Evolutionary conservation across 2,329 filamentous ascomycete genomes (phyloP).

Genomic region (Metarhizium robertsii): DNA sequence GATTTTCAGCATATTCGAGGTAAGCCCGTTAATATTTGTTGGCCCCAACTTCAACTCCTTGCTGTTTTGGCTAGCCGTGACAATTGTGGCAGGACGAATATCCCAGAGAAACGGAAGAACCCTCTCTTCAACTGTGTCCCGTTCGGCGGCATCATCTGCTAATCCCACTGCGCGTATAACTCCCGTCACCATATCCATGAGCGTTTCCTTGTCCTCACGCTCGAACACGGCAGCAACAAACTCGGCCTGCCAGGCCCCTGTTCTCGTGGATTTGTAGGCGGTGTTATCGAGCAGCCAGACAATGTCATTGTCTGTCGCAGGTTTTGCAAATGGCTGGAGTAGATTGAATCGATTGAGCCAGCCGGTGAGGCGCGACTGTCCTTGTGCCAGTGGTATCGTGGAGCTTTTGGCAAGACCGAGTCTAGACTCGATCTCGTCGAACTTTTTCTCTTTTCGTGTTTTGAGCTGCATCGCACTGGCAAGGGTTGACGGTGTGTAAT

Average conservation of each 20-base stretch:
- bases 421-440: slow-evolving; percentile 39
- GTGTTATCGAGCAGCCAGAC: slow-evolving; percentile 92
- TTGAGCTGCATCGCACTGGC: slow-evolving; percentile 38
- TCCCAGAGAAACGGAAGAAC: slow-evolving; percentile 72
- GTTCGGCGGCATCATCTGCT: slow-evolving; percentile 47
- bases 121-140: slow-evolving; percentile 53
- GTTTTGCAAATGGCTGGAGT: slow-evolving; percentile 32
- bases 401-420: slow-evolving; percentile 28
- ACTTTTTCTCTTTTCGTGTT: slow-evolving; percentile 38
- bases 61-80: slow-evolving; percentile 52
- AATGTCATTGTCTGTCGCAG: slow-evolving; percentile 55
- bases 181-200: slow-evolving; percentile 59
- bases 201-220: slow-evolving; percentile 55
- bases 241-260: slow-evolving; percentile 64
- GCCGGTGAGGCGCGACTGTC: slow-evolving; percentile 27
- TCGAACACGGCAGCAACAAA: slow-evolving; percentile 77
- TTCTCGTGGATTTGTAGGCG: slow-evolving; percentile 51
- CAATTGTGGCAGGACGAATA: slow-evolving; percentile 59
- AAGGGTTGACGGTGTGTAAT: slow-evolving; percentile 16
- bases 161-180: slow-evolving; percentile 63
- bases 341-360: slow-evolving; percentile 47
- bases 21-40: slow-evolving; percentile 63
- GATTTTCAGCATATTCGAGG: slow-evolving; percentile 49
- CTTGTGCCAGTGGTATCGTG: slow-evolving; percentile 10
- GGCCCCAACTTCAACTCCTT: slow-evolving; percentile 52